These are phyloP conservation scores for Cryptosporidium meleagridis DNA, from an alignment of 169 alveolate species.

Conservation along the genomic window DNA sequence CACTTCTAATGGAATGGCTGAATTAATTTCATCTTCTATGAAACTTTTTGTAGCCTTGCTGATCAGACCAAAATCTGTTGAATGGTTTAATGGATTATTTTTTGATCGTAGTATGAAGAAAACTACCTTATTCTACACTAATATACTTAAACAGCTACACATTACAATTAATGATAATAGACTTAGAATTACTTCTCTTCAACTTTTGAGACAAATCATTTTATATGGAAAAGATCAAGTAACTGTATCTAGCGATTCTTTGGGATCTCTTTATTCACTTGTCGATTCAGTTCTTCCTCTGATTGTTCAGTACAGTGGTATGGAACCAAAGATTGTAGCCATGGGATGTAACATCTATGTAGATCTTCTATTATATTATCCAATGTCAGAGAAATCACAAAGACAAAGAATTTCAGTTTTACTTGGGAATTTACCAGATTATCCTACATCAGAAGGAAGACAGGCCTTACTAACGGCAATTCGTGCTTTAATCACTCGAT, in stretches of 20 bases:
- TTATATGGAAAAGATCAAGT: constrained; percentile 53
- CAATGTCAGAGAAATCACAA: constrained; percentile 53
- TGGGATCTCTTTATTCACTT: constrained; percentile 60
- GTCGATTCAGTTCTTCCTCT: constrained; percentile 39
- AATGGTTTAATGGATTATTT: constrained; percentile 53
- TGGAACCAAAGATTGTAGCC: constrained; percentile 63
- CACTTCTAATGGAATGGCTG: constrained; percentile 40
- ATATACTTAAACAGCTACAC: constrained; percentile 35
- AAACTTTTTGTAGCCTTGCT: constrained; percentile 44
- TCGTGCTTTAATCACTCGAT: constrained; percentile 26
- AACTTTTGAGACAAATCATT: constrained; percentile 39
- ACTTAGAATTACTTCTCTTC: constrained; percentile 46
- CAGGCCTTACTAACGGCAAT: constrained; percentile 32
- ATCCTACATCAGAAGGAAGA: constrained; percentile 69
- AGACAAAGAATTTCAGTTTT: constrained; percentile 54
- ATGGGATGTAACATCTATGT: constrained; percentile 43
- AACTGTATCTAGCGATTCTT: constrained; percentile 45
- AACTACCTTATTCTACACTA: constrained; percentile 17
- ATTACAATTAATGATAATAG: constrained; percentile 58
- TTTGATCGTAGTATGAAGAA: not conserved
- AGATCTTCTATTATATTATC: constrained; percentile 46
- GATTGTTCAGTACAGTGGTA: constrained; percentile 42
- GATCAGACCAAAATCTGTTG: constrained; percentile 39
- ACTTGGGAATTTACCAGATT: constrained; percentile 45
- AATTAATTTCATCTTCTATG: constrained; percentile 45